A percentile compares a stretch with the other conserved stretches of the same genome.
phyloP scores from a whole-genome alignment of 495 filamentous ascomycete species.

The Xylaria sp. region DNA sequence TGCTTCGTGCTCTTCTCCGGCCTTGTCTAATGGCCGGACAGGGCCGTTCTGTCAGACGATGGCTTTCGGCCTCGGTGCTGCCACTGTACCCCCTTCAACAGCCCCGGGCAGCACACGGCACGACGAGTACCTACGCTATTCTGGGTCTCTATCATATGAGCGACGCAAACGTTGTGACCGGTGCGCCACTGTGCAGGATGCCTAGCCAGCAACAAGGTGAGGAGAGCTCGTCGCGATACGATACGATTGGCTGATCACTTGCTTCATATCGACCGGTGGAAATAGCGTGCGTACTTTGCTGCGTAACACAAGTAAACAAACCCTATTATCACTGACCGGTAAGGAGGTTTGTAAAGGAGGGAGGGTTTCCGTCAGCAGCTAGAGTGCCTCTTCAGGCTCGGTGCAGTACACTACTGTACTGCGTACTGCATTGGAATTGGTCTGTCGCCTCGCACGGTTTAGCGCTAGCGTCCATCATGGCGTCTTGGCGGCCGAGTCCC shows the following conservation, averaged over 20 bases:
- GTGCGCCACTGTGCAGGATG: constrained; percentile 29
- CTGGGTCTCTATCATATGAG: constrained; percentile 14
- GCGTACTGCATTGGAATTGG: constrained; percentile 10
- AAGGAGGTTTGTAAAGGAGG: constrained; percentile 6
- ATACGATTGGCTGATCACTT: constrained; percentile 19
- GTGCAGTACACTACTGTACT: constrained; percentile 17
- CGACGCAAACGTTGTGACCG: constrained; percentile 24
- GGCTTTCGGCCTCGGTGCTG: not conserved
- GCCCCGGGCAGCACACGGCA: not conserved
- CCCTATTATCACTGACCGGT: constrained; percentile 8
- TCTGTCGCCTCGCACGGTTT: not conserved
- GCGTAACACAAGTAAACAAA: constrained; percentile 9
- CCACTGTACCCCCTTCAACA: not conserved
- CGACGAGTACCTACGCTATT: not conserved
- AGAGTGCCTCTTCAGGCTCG: constrained; percentile 15
- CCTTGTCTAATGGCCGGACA: constrained; percentile 6
- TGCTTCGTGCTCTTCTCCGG: constrained; percentile 10
- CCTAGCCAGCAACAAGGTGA: constrained; percentile 21
- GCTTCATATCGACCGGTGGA: constrained; percentile 1
- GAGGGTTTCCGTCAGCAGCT: constrained; percentile 1
- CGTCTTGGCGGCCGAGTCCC: constrained; percentile 3
- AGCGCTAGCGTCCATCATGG: not conserved
- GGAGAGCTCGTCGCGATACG: constrained; percentile 3
- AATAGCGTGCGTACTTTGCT: constrained; percentile 3
- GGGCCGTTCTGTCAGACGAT: not conserved